Conservation (phyloP, 192 early-diverging fungal genomes). For the Podila verticillata region DNA sequence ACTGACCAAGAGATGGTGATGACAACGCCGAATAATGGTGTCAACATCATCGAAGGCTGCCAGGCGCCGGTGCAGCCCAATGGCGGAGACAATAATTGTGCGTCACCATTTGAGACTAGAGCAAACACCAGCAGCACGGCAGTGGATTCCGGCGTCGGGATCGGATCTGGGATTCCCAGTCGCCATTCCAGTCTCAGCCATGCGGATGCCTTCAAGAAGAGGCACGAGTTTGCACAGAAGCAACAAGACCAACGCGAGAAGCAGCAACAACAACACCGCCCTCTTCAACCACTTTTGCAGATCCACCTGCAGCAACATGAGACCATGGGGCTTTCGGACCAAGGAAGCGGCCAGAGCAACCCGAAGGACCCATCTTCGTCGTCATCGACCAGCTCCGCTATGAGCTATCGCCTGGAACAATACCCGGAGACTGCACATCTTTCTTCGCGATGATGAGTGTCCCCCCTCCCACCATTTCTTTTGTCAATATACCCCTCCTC, state of each 20-base stretch:
- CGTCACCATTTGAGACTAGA: constrained; percentile 21
- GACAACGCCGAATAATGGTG: neutral
- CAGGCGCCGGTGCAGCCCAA: neutral
- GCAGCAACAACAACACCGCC: neutral
- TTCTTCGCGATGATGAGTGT: neutral
- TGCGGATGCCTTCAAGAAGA: neutral
- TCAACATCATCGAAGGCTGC: neutral
- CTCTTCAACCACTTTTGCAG: neutral
- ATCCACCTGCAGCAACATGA: neutral
- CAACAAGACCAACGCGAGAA: neutral
- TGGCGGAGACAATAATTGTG: constrained; percentile 26
- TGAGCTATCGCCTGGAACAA: neutral
- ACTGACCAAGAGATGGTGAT: neutral
- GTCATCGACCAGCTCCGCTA: neutral
- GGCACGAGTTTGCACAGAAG: neutral
- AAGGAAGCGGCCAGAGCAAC: neutral
- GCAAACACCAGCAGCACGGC: no score
- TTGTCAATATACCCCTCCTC: neutral
- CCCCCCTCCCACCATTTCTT: neutral
- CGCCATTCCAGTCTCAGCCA: neutral
- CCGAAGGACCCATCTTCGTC: neutral
- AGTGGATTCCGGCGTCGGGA: no score
- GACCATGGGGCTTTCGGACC: neutral
- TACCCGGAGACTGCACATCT: constrained; percentile 2
- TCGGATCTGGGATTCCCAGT: neutral